phyloP scores from a whole-genome alignment of 495 filamentous ascomycete species.

The Chlorociboria aeruginascens region DNA sequence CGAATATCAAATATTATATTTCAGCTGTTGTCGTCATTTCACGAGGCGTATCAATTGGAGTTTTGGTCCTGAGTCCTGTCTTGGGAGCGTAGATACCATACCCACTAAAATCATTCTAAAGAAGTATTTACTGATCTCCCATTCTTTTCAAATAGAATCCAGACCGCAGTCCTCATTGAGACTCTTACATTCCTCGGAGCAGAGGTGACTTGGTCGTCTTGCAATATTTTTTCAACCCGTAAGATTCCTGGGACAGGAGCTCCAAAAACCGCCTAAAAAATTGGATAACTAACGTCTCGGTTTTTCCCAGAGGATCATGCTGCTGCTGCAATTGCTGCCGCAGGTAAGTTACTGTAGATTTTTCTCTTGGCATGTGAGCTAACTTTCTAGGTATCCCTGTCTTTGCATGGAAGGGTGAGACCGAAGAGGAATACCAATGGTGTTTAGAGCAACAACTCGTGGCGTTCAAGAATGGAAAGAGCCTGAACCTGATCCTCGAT shows the following conservation, averaged over 20 bases:
- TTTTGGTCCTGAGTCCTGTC: too few species aligned
- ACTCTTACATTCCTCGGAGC: constrained; percentile 87
- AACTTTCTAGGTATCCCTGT: constrained; percentile 56
- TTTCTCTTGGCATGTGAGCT: background rate
- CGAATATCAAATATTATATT: background rate
- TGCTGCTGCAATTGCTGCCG: constrained; percentile 84
- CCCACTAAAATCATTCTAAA: background rate
- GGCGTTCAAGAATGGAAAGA: constrained; percentile 93
- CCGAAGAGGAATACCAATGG: constrained; percentile 99
- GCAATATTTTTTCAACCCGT: constrained; percentile 99
- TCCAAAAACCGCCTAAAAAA: background rate
- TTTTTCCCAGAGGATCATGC: too few species aligned
- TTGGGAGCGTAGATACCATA: too few species aligned
- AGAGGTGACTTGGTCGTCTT: constrained; percentile 94
- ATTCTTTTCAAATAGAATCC: constrained; percentile 38
- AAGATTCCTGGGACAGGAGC: background rate
- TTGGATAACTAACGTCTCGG: background rate
- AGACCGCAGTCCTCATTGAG: constrained; percentile 98
- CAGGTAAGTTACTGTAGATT: constrained; percentile 25
- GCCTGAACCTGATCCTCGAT: constrained; percentile 96
- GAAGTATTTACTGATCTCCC: too few species aligned
- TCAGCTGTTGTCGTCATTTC: background rate
- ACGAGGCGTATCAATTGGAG: too few species aligned
- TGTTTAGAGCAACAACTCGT: constrained; percentile 96
- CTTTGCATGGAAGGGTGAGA: constrained; percentile 99